Evolutionary conservation across 495 filamentous ascomycete species (phyloP).

Genomic region (Hypomontagnella monticulosa): DNA sequence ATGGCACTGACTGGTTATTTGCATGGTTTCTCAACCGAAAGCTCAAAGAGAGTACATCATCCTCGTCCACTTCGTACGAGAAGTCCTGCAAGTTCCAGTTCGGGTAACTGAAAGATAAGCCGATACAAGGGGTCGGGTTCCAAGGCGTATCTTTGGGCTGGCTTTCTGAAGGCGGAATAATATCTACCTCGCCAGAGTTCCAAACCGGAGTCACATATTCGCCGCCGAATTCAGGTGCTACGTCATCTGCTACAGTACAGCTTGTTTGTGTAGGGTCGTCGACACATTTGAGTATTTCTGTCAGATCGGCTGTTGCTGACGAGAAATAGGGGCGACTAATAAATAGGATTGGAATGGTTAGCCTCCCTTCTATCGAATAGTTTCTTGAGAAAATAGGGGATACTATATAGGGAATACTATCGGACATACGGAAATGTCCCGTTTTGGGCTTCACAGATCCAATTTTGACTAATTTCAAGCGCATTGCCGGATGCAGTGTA

Average conservation of each 20-base stretch:
- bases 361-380: background rate
- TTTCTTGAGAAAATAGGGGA: too few relatives aligned
- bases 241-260: slow-evolving; percentile 21
- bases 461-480: slow-evolving; percentile 29
- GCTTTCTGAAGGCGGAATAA: slow-evolving; percentile 29
- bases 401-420: background rate
- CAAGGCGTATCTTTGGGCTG: slow-evolving; percentile 16
- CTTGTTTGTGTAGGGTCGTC: slow-evolving; percentile 21
- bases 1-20: slow-evolving; percentile 19
- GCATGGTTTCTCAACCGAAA: slow-evolving; percentile 34
- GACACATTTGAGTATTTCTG: slow-evolving; percentile 14
- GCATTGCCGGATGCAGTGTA: slow-evolving; percentile 12
- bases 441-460: slow-evolving; percentile 33
- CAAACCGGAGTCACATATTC: slow-evolving; percentile 31
- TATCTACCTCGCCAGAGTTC: slow-evolving; percentile 20
- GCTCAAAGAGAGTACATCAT: slow-evolving; percentile 2
- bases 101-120: slow-evolving; percentile 35
- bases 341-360: background rate
- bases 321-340: slow-evolving; percentile 32
- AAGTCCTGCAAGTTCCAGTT: slow-evolving; percentile 37
- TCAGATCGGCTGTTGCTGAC: slow-evolving; percentile 23
- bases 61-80: background rate
- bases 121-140: slow-evolving; percentile 37
- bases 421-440: slow-evolving; percentile 37
- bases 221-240: slow-evolving; percentile 9